Conservation (phyloP, 768 basidiomycete species). For the Russula foetens region DNA sequence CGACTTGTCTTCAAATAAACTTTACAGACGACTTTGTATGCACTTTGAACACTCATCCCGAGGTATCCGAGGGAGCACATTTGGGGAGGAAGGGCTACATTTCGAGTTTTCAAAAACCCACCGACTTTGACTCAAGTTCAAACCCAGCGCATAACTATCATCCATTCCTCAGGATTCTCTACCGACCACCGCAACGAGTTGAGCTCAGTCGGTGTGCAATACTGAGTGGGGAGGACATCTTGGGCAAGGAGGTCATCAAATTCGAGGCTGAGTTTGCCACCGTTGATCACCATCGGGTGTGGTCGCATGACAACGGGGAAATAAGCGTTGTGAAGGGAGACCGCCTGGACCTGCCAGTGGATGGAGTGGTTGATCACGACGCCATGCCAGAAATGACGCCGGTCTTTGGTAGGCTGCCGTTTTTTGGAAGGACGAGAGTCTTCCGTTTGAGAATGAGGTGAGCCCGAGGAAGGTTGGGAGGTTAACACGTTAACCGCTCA, state of each 20-base stretch:
- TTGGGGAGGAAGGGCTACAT: too few relatives aligned
- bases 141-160: slow-evolving; percentile 37
- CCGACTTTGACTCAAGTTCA: too few relatives aligned
- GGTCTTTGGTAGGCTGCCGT: slow-evolving; percentile 35
- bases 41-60: too few relatives aligned
- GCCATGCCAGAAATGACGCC: slow-evolving; percentile 33
- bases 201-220: slow-evolving; percentile 46
- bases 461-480: too few relatives aligned
- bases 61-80: too few relatives aligned
- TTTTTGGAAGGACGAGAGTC: too few relatives aligned
- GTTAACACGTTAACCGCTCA: too few relatives aligned
- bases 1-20: too few relatives aligned
- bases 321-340: background rate
- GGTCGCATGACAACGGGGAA: background rate
- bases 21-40: too few relatives aligned
- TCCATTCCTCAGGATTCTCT: slow-evolving; percentile 48
- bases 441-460: too few relatives aligned
- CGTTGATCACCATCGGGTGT: slow-evolving; percentile 51
- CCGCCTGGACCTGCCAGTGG: slow-evolving; percentile 23
- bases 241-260: slow-evolving; percentile 37
- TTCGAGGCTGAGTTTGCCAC: slow-evolving; percentile 27
- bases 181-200: slow-evolving; percentile 44
- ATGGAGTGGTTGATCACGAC: slow-evolving; percentile 46
- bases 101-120: too few relatives aligned
- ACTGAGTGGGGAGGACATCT: slow-evolving; percentile 38